Percentiles rank a stretch among this genome's conserved stretches.
These are phyloP conservation scores for Fragaria nilgerrensis DNA, from an alignment of 306 rosid genomes.

Conservation along the genomic window DNA sequence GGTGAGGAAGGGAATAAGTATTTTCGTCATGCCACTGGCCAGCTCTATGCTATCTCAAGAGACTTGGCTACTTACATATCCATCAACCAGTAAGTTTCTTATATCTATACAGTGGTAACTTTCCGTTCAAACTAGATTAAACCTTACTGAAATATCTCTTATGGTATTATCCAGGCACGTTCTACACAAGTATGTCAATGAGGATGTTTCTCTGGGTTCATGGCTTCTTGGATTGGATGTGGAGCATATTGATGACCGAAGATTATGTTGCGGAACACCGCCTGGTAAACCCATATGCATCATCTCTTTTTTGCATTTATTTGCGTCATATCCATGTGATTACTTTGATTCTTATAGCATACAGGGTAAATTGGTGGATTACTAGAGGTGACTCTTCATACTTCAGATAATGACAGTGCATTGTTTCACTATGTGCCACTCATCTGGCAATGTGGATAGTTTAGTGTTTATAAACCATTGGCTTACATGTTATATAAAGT, in stretches of 20 bases:
- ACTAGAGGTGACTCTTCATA: neutral
- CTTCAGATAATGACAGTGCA: neutral
- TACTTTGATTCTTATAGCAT: neutral
- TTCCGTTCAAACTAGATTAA: neutral
- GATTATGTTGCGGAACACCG: constrained; percentile 66
- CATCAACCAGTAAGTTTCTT: constrained; percentile 44
- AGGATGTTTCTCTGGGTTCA: constrained; percentile 57
- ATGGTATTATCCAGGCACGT: constrained; percentile 41
- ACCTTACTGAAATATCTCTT: constrained; percentile 2
- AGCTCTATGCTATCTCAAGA: constrained; percentile 55
- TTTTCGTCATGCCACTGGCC: constrained; percentile 66
- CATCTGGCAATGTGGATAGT: neutral
- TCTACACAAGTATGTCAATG: constrained; percentile 53
- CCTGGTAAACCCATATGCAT: constrained; percentile 39
- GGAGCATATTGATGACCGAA: constrained; percentile 57
- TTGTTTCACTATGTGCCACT: neutral
- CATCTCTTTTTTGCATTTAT: neutral
- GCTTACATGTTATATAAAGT: neutral
- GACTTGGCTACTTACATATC: constrained; percentile 52
- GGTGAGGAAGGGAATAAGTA: constrained; percentile 64
- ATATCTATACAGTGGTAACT: neutral
- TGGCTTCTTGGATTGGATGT: constrained; percentile 62
- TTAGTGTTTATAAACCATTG: neutral
- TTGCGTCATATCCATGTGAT: neutral
- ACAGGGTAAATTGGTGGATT: neutral